phyloP scores from a whole-genome alignment of 768 basidiomycete species.

The Sporobolomyces roseus region DNA sequence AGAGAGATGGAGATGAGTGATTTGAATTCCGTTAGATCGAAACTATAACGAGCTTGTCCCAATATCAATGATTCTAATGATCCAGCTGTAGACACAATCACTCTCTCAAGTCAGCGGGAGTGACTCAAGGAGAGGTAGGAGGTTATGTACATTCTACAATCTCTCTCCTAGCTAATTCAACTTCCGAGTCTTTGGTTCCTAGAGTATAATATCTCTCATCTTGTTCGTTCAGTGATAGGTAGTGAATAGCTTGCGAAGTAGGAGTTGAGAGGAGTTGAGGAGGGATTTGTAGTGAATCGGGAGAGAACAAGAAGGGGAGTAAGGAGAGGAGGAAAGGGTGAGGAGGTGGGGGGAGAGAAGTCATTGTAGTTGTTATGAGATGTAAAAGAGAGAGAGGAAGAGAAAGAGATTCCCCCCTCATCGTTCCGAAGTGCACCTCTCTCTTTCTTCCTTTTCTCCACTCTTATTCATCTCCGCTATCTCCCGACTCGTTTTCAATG shows the following conservation, averaged over 20 bases:
- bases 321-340: not conserved
- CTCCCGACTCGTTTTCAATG: not conserved
- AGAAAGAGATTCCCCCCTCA: not conserved
- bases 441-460: not conserved
- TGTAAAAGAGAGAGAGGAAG: not conserved
- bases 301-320: not conserved
- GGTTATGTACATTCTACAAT: not conserved
- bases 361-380: not conserved
- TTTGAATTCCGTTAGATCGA: not conserved
- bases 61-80: not conserved
- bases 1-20: not conserved
- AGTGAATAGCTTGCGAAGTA: not conserved
- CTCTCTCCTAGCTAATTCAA: not conserved
- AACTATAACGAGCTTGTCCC: not conserved
- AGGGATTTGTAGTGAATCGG: not conserved
- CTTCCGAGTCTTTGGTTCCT: not conserved
- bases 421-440: not conserved
- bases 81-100: too few relatives aligned
- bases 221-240: not conserved
- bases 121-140: too few relatives aligned
- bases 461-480: not conserved
- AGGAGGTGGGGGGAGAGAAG: not conserved
- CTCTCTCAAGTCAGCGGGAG: too few relatives aligned
- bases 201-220: conserved; percentile 5
- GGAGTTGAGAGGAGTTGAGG: not conserved